Base-by-base conservation (phyloP, 176 grass and related monocot genomes). In the Carex cristatella region DNA sequence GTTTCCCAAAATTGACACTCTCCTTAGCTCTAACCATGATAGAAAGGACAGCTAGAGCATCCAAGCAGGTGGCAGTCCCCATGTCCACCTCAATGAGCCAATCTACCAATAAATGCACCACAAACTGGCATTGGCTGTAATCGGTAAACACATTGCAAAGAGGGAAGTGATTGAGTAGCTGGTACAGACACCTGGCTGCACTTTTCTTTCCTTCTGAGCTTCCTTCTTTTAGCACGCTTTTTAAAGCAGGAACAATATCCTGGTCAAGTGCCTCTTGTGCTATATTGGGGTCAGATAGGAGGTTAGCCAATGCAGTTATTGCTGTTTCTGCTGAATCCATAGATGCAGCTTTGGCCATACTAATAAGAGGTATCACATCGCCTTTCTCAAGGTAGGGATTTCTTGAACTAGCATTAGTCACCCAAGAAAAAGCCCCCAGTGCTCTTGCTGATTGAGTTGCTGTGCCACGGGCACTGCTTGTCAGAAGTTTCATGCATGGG, bases 401-500 rank as follows among this genome's bases (percentile, higher is more conserved):
- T 77, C 86, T 91, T 16, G 84, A 92, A 74, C 84, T 95, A 86
- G 89, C 65, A 83, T 87, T 95, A 79, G 88, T 87, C 31, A 91
- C 90, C 66, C 76, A 85, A 16, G 92, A 90, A 15, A 98, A 87
- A 23, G 95, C 95, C 87, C 93, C 93, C 89, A 98, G 90, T 87
- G 91, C 93, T 92, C 96, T 83, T 44, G 89, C 93, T 82, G 93
- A 98, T 44, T 98, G 93, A 85, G 96, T 94, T 81, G 96, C 91
- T 67, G 91, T 88, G 76, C 90, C 86, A 88, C 86, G 96, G 78
- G 90, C 90, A 85, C 91, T 88, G 80, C 91, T 98, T 75, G 95
- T 89, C 91, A 98, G 90, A 92, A 98, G 91, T 84, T 98, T 95
- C 85, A 98, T 92, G 84, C 88, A 98, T 85, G 96, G 93, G 83